A percentile compares a stretch with the other conserved stretches of the same genome.
phyloP scores from a whole-genome alignment of 371 early-diverging fungal genomes.

The Chytridium lagenaria region DNA sequence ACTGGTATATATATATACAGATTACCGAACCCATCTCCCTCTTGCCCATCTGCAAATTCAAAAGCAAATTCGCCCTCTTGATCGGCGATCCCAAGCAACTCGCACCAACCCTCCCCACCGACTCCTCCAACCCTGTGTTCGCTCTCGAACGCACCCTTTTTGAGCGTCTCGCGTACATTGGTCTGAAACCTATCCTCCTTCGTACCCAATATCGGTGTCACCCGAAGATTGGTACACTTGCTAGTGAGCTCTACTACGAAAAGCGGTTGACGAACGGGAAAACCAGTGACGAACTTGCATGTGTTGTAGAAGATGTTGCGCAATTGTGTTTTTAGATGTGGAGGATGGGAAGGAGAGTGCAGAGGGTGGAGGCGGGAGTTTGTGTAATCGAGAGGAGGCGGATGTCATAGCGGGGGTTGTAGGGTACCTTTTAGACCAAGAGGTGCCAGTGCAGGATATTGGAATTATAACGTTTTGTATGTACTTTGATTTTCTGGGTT shows the following conservation, averaged over 20 bases:
- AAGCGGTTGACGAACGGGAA: conserved; percentile 52
- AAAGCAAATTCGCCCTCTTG: conserved; percentile 70
- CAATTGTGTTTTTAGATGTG: conserved; percentile 72
- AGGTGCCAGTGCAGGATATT: conserved; percentile 45
- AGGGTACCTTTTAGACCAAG: conserved; percentile 44
- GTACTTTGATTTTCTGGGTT: conserved; percentile 18
- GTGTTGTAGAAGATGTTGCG: conserved; percentile 57
- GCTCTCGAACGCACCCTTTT: conserved; percentile 88
- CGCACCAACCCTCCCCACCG: conserved; percentile 77
- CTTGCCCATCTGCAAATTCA: conserved; percentile 76
- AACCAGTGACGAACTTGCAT: conserved; percentile 13
- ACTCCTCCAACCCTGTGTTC: conserved; percentile 29
- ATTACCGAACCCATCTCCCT: conserved; percentile 88
- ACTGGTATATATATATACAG: conserved; percentile 47
- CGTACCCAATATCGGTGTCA: conserved; percentile 93
- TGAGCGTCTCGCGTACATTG: conserved; percentile 73
- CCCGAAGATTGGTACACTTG: conserved; percentile 76
- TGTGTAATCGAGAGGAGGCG: conserved; percentile 65
- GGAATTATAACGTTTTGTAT: conserved; percentile 76
- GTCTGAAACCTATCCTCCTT: conserved; percentile 67
- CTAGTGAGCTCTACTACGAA: conserved; percentile 82
- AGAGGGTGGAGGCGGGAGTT: conserved; percentile 55
- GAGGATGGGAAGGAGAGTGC: conserved; percentile 37
- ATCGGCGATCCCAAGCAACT: conserved; percentile 96
- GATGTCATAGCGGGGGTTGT: conserved; percentile 54